Evolutionary conservation across 305 asterid species (phyloP), one percentile per base, ranked within the genome.

Genomic region (Salvia sclarea): DNA sequence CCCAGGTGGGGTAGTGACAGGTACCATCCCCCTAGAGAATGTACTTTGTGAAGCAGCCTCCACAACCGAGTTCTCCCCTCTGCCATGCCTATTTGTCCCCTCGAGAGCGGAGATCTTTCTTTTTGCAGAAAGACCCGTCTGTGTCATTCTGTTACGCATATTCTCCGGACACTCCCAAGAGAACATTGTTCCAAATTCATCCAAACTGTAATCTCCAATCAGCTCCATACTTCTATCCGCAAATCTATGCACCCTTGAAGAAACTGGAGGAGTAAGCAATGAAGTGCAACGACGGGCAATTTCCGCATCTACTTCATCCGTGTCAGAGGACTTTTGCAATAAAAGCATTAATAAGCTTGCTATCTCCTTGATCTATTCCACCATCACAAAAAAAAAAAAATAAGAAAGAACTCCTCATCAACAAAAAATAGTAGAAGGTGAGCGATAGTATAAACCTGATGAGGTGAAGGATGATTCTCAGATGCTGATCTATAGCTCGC

Each of bases 101-200:
- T 91, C 97, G 45, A 85, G 37, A 58, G 95, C 78, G 75, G 88
- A 90, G 86, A 83, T 71, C 81, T 91, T 94, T 69, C 95, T 75
- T 80, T 89, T 94, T 49, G 69, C 67, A 47, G 85, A 74, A 74
- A 82, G 81, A 72, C 79, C 81, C 0, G 87, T 78, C 84, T 88
- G 92, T 12, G 90, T 66, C 76, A 87, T 81, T 74, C 98, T 83
- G 75, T 89, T 90, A 8, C 96, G 92, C 76, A 89, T 64, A 84
- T 82, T 90, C 84, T 93, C 98, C 8, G 99, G 97, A 68, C 95
- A 91, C 61, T 94, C 99, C 99, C 99, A 94, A 33, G 71, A 72
- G 79, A 86, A 94, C 63, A 75, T 82, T 60, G 84, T 86, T 62
- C 84, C 95, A 63, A 83, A 75, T 58, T 79, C 95, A 73, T 81